A percentile compares a stretch with the other conserved stretches of the same genome.
phyloP scores from a whole-genome alignment of 352 stramenopile genomes.

The Pythium scleroteichum region DNA sequence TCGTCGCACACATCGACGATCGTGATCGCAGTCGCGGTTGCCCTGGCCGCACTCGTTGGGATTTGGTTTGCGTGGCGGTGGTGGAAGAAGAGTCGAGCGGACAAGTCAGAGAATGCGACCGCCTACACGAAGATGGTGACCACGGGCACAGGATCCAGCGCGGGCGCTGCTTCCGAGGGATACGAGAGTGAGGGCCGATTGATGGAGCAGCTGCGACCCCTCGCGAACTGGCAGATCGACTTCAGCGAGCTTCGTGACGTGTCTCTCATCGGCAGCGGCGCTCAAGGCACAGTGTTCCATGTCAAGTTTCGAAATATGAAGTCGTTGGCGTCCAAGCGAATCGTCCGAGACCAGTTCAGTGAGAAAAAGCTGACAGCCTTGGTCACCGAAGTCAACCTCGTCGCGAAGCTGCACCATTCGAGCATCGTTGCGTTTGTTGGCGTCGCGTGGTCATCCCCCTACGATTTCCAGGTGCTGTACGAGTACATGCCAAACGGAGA shows the following conservation, averaged over 20 bases:
- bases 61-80: too few relatives aligned
- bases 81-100: too few relatives aligned
- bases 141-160: neutral
- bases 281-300: neutral
- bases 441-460: neutral
- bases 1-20: too few relatives aligned
- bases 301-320: neutral
- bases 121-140: neutral
- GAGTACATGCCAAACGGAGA: neutral
- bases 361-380: neutral
- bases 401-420: neutral
- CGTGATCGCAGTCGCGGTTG: too few relatives aligned
- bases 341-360: neutral
- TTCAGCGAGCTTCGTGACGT: neutral
- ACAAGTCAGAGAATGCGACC: too few relatives aligned
- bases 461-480: neutral
- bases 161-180: neutral
- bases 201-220: neutral
- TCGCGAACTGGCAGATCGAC: neutral
- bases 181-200: too few relatives aligned
- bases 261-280: neutral
- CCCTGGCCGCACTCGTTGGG: too few relatives aligned
- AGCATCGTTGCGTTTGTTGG: conserved; percentile 1
- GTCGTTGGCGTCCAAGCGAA: neutral
- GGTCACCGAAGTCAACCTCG: neutral